Conservation (phyloP, 148 eudicot genomes). For the Vaccinium myrtillus region DNA sequence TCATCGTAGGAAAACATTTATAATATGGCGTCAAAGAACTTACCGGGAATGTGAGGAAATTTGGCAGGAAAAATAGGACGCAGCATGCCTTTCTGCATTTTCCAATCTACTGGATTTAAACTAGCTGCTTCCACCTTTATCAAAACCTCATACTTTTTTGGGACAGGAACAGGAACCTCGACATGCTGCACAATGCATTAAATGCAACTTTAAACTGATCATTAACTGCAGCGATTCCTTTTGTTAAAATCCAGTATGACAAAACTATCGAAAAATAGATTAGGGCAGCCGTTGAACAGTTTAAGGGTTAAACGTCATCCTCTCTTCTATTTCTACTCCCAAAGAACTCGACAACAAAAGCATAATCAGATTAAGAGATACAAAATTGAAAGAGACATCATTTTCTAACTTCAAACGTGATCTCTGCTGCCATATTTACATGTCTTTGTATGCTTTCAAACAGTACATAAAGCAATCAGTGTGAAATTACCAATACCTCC, state of each 20-base stretch:
- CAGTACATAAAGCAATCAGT: not conserved
- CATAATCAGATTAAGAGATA: not conserved
- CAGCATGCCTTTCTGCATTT: constrained; percentile 54
- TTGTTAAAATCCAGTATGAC: not conserved
- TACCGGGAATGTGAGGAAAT: constrained; percentile 72
- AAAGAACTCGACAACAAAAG: not conserved
- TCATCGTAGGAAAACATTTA: not conserved
- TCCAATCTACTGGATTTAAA: constrained; percentile 79
- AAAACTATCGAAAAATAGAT: not conserved
- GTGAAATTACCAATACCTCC: not conserved
- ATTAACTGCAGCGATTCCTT: too few relatives aligned
- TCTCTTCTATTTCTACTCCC: not conserved
- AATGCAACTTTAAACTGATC: not conserved
- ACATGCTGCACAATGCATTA: constrained; percentile 57
- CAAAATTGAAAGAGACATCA: not conserved
- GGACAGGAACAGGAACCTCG: constrained; percentile 67
- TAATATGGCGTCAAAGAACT: not conserved
- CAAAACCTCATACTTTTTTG: constrained; percentile 59
- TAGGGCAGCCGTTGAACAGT: not conserved
- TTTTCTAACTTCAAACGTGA: not conserved
- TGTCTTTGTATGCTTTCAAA: not conserved
- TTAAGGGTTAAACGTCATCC: not conserved
- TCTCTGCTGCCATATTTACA: not conserved
- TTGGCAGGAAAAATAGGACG: constrained; percentile 61
- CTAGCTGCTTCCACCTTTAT: constrained; percentile 75